Conservation (phyloP, 129 eudicot genomes). For the Apium graveolens region DNA sequence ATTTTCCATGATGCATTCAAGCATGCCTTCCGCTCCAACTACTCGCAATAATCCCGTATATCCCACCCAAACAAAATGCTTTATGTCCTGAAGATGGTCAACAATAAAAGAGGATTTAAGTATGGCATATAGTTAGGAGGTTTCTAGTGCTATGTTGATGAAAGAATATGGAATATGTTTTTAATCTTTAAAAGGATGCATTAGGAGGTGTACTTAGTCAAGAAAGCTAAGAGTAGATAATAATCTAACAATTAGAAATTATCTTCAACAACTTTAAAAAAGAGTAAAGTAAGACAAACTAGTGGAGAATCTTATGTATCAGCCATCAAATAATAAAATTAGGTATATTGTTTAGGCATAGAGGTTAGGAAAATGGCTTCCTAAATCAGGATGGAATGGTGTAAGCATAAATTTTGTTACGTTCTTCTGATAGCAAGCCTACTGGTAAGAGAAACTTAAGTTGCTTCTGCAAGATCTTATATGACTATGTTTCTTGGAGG, state of each 20-base stretch:
- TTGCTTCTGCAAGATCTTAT: too few species aligned
- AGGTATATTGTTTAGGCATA: not conserved
- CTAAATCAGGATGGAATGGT: not conserved
- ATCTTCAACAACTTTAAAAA: not conserved
- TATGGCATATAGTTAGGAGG: not conserved
- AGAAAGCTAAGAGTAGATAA: not conserved
- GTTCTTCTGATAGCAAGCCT: not conserved
- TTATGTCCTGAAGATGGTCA: too few species aligned
- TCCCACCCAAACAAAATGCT: too few species aligned
- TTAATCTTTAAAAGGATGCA: not conserved
- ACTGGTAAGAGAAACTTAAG: too few species aligned
- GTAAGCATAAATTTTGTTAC: not conserved
- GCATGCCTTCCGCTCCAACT: too few species aligned
- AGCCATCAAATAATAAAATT: not conserved
- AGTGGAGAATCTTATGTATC: not conserved
- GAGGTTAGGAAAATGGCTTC: not conserved
- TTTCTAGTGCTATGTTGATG: not conserved
- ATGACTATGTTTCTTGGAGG: constrained; percentile 37
- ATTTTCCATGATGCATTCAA: too few species aligned
- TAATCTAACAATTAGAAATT: not conserved
- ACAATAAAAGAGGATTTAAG: too few species aligned
- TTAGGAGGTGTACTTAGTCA: not conserved
- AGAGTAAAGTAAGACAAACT: not conserved
- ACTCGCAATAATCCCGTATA: too few species aligned
- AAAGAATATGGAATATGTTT: too few species aligned